Conservation (phyloP, 768 basidiomycete species). For the Amanita fuliginea region DNA sequence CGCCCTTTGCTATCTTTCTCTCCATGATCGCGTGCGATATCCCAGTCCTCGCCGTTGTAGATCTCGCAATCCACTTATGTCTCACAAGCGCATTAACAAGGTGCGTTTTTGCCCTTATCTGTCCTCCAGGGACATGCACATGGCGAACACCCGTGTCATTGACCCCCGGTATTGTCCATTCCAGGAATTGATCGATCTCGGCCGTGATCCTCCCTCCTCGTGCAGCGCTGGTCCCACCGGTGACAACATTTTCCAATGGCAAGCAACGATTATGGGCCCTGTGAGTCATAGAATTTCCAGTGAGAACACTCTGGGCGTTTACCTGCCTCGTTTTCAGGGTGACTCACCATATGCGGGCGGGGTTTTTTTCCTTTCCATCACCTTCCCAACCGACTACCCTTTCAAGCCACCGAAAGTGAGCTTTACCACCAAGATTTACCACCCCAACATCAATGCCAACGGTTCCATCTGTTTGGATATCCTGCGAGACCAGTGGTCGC, state of each 20-base stretch:
- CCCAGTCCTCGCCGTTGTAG: constrained; percentile 19
- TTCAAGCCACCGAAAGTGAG: constrained; percentile 99
- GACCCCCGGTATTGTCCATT: constrained; percentile 15
- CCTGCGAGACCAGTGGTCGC: constrained; percentile 97
- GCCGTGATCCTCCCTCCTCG: constrained; percentile 97
- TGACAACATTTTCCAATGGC: constrained; percentile 99
- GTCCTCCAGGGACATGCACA: constrained; percentile 9
- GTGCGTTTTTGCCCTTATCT: constrained; percentile 24
- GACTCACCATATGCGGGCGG: constrained; percentile 98
- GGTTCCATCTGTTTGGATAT: constrained; percentile 99
- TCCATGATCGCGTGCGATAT: constrained; percentile 32
- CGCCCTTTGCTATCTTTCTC: background rate
- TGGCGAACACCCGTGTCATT: background rate
- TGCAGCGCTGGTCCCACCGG: constrained; percentile 98
- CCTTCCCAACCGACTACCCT: constrained; percentile 95
- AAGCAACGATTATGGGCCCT: constrained; percentile 99
- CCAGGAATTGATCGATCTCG: constrained; percentile 98
- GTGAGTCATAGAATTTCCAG: constrained; percentile 37
- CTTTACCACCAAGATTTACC: constrained; percentile 99
- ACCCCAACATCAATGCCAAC: constrained; percentile 99
- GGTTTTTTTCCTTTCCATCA: constrained; percentile 96
- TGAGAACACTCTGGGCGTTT: constrained; percentile 14
- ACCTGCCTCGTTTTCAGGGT: constrained; percentile 39
- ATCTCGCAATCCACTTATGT: constrained; percentile 45
- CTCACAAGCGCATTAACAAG: constrained; percentile 99